phyloP scores from a whole-genome alignment of 2,329 filamentous ascomycete species.

The Phialophora verrucosa region DNA sequence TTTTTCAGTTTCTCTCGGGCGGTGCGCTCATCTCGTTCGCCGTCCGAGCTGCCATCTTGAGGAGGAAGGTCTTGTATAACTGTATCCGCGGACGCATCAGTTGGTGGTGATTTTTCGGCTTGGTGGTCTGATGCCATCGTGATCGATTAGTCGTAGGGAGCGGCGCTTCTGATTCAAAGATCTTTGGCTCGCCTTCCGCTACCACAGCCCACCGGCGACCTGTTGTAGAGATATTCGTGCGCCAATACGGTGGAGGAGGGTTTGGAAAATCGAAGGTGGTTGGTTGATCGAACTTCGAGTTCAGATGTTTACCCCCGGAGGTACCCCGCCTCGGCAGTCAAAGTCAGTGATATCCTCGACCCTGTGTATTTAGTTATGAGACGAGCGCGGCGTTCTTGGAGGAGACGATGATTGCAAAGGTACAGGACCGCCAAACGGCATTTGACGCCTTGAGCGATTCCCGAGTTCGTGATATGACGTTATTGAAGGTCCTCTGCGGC shows the following conservation, averaged over 20 bases:
- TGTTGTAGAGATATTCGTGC: neutral
- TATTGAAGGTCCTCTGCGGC: neutral
- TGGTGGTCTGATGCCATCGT: constrained; percentile 27
- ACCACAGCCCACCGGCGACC: neutral
- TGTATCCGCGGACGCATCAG: constrained; percentile 14
- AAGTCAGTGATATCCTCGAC: neutral
- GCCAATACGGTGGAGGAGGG: neutral
- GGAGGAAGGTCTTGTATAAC: constrained; percentile 28
- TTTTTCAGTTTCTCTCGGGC: constrained; percentile 67
- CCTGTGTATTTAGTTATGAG: neutral
- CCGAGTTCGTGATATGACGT: neutral
- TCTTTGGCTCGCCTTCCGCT: neutral
- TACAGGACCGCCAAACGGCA: neutral
- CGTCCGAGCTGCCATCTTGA: constrained; percentile 35
- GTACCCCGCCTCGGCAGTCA: neutral
- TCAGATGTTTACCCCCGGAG: neutral
- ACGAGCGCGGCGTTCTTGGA: neutral
- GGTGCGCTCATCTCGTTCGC: constrained; percentile 58
- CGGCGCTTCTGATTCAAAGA: neutral
- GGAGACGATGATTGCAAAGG: neutral
- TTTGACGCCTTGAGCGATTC: neutral
- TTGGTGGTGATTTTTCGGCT: neutral
- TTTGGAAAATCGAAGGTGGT: neutral
- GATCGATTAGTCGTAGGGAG: neutral
- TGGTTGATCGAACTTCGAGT: neutral